These are phyloP conservation scores for Zygosaccharomyces bisporus DNA, from an alignment of 805 yeast species.

Conservation along the genomic window DNA sequence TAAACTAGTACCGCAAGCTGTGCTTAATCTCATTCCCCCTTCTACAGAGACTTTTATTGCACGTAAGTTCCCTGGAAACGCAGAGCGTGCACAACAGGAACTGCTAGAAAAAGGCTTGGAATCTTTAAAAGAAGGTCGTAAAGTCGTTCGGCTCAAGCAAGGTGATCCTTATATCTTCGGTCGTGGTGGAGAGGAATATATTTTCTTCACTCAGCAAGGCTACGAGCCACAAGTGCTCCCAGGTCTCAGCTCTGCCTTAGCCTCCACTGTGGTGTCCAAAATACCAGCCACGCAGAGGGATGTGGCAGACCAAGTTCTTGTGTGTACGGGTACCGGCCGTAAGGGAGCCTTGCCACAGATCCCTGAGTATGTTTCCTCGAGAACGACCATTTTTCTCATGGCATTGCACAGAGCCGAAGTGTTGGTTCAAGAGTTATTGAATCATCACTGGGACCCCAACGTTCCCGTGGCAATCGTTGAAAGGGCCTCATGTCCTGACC, in stretches of 20 bases:
- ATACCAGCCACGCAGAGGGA: conserved; percentile 92
- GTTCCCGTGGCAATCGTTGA: conserved; percentile 85
- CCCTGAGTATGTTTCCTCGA: conserved; percentile 65
- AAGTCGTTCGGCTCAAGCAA: conserved; percentile 86
- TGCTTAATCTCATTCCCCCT: conserved; percentile 75
- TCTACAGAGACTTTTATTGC: conserved; percentile 79
- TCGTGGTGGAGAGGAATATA: conserved; percentile 89
- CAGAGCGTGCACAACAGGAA: conserved; percentile 89
- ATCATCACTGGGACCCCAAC: conserved; percentile 60
- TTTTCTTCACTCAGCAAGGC: conserved; percentile 65
- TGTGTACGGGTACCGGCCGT: conserved; percentile 93
- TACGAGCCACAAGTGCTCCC: conserved; percentile 72
- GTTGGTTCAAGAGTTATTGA: conserved; percentile 50
- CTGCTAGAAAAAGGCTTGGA: conserved; percentile 67
- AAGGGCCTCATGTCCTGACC: conserved; percentile 91
- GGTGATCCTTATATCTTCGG: conserved; percentile 98
- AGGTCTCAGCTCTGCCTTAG: conserved; percentile 85
- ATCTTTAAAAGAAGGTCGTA: conserved; percentile 59
- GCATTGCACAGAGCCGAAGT: conserved; percentile 66
- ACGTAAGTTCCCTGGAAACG: conserved; percentile 93
- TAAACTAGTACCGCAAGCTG: conserved; percentile 86
- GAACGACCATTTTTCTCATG: conserved; percentile 90
- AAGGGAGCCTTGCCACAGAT: conserved; percentile 74
- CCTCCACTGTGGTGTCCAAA: conserved; percentile 76
- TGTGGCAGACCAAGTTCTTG: conserved; percentile 85